Evolutionary conservation across 2,329 filamentous ascomycete genomes (phyloP), one percentile per base, ranked within the genome.

Genomic region (Fusarium falciforme): DNA sequence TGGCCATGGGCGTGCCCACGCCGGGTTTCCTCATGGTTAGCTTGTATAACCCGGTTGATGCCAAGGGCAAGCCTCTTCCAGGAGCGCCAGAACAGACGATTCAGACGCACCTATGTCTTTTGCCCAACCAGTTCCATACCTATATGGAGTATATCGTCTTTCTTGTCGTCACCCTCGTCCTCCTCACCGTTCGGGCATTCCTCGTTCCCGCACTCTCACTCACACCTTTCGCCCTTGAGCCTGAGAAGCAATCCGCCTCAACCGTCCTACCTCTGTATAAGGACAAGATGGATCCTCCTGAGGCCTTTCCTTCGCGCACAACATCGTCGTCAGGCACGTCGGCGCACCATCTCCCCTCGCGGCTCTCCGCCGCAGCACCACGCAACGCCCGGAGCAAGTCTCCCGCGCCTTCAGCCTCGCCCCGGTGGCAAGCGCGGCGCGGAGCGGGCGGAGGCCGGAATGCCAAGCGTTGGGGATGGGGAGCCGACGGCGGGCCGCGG

Each of bases 1-100:
- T 96, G 94, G 95, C 94, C 20, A 98, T 98, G 96, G 95, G 96
- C 10, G 93, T 99, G 1, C 89, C 94, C 1, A 92, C 89, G 7
- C 96, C 96, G 0, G 96, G 95, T 0, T 96, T 99, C 76, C 86
- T 96, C 71, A 91, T 98, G 84, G 89, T 95, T 44, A 98, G 94
- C 80, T 86, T 99, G 66, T 98, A 94, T 90, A 98, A 99, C 80
- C 96, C 96, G 0, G 88, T 98, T 64, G 93, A 95, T 76, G 85
- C 84, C 61, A 81, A 84, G 55, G 90, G 87, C 60, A 84, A 85
- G 22, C 84, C 89, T 2, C 74, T 90, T 0, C 81, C 83, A 1
- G 82, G 84, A 7, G 78, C 83, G 8, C 81, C 84, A 1, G 80
- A 83, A 64, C 81, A 82, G 5, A 98, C 96, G 0, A 83, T 98